Conservation (phyloP, 2,329 filamentous ascomycete species). For the Magnaporthiopsis poae region DNA sequence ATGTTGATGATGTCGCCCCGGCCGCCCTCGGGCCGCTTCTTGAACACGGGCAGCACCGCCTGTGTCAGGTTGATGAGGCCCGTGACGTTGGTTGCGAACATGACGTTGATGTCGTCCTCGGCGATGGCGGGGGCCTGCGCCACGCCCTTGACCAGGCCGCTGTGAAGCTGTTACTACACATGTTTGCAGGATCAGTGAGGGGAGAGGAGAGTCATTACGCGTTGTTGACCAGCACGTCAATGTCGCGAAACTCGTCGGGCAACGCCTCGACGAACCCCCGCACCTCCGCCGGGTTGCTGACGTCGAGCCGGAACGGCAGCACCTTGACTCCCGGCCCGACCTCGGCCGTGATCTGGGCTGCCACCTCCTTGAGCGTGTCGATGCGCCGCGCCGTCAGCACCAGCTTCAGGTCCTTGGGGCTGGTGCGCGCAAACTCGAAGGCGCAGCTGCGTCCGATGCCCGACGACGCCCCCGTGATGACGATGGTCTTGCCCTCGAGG, state of each 20-base stretch:
- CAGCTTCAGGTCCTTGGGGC: constrained; percentile 67
- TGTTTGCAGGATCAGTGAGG: not conserved
- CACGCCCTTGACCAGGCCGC: constrained; percentile 80
- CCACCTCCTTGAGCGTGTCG: constrained; percentile 67
- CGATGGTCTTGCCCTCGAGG: constrained; percentile 82
- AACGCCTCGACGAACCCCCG: constrained; percentile 60
- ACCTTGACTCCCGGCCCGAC: constrained; percentile 74
- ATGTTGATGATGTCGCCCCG: constrained; percentile 90
- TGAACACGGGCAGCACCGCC: constrained; percentile 73
- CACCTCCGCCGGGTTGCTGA: constrained; percentile 70
- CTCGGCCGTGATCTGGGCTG: constrained; percentile 64
- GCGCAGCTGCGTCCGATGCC: constrained; percentile 79
- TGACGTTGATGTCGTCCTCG: constrained; percentile 70
- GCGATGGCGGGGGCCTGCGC: constrained; percentile 76
- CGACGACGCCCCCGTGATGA: constrained; percentile 86
- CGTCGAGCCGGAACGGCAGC: constrained; percentile 72
- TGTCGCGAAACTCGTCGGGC: constrained; percentile 71
- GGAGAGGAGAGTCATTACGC: constrained; percentile 49
- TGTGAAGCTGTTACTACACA: constrained; percentile 23
- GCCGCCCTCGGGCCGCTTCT: constrained; percentile 63
- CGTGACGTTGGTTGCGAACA: constrained; percentile 90
- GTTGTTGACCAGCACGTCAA: constrained; percentile 91
- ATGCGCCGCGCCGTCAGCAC: constrained; percentile 81
- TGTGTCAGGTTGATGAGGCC: constrained; percentile 96
- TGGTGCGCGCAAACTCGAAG: constrained; percentile 84